These are phyloP conservation scores for Endocarpon pusillum DNA, from an alignment of 495 filamentous ascomycete genomes.

Conservation along the genomic window DNA sequence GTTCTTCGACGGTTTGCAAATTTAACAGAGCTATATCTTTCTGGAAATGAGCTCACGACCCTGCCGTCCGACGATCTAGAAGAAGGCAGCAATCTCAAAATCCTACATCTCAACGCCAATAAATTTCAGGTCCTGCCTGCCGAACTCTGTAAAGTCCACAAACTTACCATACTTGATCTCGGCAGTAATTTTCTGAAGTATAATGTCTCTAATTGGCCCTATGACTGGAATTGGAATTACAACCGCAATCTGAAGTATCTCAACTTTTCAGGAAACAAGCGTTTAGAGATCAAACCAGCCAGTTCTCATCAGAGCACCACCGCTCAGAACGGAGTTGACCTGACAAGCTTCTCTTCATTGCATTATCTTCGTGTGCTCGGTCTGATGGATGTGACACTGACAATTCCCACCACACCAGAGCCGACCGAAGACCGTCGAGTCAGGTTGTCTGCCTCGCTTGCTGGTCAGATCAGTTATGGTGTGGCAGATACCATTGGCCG, in stretches of 20 bases:
- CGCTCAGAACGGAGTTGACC: slow-evolving; percentile 35
- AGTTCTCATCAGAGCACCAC: slow-evolving; percentile 23
- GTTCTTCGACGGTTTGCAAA: slow-evolving; percentile 75
- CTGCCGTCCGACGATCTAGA: slow-evolving; percentile 91
- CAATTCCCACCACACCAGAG: slow-evolving; percentile 80
- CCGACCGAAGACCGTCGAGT: slow-evolving; percentile 91
- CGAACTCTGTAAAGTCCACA: slow-evolving; percentile 85
- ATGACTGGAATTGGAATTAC: slow-evolving; percentile 99
- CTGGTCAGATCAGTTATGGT: slow-evolving; percentile 76
- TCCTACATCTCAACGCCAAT: slow-evolving; percentile 90
- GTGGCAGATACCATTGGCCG: slow-evolving; percentile 95
- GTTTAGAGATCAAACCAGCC: slow-evolving; percentile 88
- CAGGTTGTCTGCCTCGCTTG: slow-evolving; percentile 80
- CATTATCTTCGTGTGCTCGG: slow-evolving; percentile 77
- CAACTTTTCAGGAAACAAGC: slow-evolving; percentile 93
- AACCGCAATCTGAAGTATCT: slow-evolving; percentile 88
- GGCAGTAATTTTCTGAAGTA: slow-evolving; percentile 96
- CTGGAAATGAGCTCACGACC: slow-evolving; percentile 82
- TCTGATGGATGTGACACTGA: slow-evolving; percentile 95
- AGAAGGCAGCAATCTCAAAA: slow-evolving; percentile 65
- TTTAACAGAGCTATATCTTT: slow-evolving; percentile 83
- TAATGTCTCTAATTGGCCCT: slow-evolving; percentile 97
- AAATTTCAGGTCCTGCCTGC: slow-evolving; percentile 94
- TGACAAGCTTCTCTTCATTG: slow-evolving; percentile 82
- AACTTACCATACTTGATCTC: slow-evolving; percentile 78